phyloP scores from a whole-genome alignment of 75 land plant genomes.

The Pseudotsuga menziesii region DNA sequence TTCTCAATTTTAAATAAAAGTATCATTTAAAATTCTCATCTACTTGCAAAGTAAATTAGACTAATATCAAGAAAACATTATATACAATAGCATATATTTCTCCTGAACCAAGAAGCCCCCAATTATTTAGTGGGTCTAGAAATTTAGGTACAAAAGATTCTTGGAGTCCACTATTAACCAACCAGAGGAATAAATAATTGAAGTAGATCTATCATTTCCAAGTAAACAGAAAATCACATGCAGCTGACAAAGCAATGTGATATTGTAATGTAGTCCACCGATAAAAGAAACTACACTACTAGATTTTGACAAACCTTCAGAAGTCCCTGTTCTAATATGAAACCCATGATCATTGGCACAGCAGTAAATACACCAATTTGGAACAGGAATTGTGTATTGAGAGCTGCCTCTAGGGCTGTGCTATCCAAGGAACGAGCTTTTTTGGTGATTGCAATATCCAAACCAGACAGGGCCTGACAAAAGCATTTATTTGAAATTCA shows the following conservation, averaged over 20 bases:
- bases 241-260: not conserved
- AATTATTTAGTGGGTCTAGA: not conserved
- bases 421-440: constrained; percentile 45
- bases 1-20: not conserved
- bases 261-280: not conserved
- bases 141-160: not conserved
- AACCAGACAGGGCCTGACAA: constrained; percentile 86
- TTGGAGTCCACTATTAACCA: not conserved
- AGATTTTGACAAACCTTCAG: constrained; percentile 41
- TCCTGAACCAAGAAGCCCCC: not conserved
- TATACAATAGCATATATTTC: too few species aligned
- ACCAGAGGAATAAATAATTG: too few species aligned
- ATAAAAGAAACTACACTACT: not conserved
- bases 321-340: constrained; percentile 78
- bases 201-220: not conserved
- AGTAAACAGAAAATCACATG: not conserved
- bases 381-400: constrained; percentile 81
- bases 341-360: constrained; percentile 90
- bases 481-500: not conserved
- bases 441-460: constrained; percentile 46
- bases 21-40: not conserved
- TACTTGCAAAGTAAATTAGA: not conserved
- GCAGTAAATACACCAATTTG: constrained; percentile 97
- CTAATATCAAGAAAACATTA: not conserved
- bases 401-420: constrained; percentile 78